A percentile compares a stretch with the other conserved stretches of the same genome.
These are phyloP conservation scores for Colletotrichum trifolii DNA, from an alignment of 2,329 filamentous ascomycete species.

Conservation along the genomic window DNA sequence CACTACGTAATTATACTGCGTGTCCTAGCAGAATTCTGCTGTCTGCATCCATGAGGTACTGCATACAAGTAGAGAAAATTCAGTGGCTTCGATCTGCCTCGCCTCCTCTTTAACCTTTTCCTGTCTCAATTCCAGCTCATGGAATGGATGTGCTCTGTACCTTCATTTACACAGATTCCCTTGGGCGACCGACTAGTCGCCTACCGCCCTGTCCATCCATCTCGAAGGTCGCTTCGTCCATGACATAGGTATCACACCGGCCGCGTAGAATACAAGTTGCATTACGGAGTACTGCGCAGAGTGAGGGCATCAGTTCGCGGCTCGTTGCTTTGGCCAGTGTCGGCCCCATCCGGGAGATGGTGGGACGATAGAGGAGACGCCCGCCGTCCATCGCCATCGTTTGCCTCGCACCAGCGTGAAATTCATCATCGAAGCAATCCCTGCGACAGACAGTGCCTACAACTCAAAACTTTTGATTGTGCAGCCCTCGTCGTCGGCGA, in stretches of 20 bases:
- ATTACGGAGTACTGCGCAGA: conserved; percentile 1
- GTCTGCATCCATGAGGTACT: too few relatives aligned
- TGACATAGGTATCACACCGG: neutral
- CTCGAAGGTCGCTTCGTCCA: conserved; percentile 3
- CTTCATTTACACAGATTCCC: conserved; percentile 30
- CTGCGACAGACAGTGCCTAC: conserved; percentile 8
- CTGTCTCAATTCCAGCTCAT: conserved; percentile 17
- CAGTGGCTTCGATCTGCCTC: conserved; percentile 18
- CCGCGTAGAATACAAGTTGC: too few relatives aligned
- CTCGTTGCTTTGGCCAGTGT: conserved; percentile 25
- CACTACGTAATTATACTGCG: too few relatives aligned
- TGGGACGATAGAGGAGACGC: conserved; percentile 33
- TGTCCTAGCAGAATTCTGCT: too few relatives aligned
- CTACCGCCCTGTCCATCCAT: neutral
- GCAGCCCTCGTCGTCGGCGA: conserved; percentile 1
- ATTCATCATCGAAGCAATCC: neutral
- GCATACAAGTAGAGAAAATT: too few relatives aligned
- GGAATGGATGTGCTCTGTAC: conserved; percentile 28
- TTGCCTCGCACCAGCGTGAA: neutral
- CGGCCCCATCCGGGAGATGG: conserved; percentile 34
- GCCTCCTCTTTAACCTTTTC: conserved; percentile 14
- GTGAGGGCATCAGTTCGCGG: conserved; percentile 12
- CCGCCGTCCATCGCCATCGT: neutral
- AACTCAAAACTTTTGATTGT: neutral
- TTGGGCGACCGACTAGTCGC: neutral